These are phyloP conservation scores for Ambrosiella xylebori DNA, from an alignment of 2,329 filamentous ascomycete genomes.

Conservation along the genomic window DNA sequence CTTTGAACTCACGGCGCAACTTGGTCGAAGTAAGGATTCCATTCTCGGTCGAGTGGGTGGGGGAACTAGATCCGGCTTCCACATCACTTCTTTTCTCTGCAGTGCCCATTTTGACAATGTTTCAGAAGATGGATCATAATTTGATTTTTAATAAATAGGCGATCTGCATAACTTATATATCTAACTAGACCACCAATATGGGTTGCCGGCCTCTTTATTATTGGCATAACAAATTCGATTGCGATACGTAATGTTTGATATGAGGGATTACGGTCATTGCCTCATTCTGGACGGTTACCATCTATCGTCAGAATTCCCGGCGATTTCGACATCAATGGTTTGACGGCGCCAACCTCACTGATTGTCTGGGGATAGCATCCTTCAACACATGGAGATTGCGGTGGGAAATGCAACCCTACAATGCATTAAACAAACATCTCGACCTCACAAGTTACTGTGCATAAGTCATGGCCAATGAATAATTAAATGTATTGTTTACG, in stretches of 20 bases:
- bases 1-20: slow-evolving; percentile 15
- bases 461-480: too few species aligned
- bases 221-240: too few species aligned
- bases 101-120: background rate
- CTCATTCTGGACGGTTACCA: background rate
- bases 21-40: background rate
- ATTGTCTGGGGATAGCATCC: background rate
- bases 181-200: background rate
- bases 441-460: background rate
- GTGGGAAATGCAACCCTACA: background rate
- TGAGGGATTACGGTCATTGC: background rate
- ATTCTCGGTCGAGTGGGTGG: background rate
- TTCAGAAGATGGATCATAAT: background rate
- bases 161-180: background rate
- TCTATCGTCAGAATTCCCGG: background rate
- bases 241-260: background rate
- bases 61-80: background rate
- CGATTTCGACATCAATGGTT: slow-evolving; percentile 1
- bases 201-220: too few species aligned
- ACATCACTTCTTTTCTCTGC: background rate
- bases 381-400: background rate
- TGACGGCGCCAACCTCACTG: background rate
- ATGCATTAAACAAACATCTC: background rate
- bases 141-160: background rate
- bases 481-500: too few species aligned